Base-by-base conservation (phyloP, 1,284 basidiomycete species). In the Peniophora sp. region DNA sequence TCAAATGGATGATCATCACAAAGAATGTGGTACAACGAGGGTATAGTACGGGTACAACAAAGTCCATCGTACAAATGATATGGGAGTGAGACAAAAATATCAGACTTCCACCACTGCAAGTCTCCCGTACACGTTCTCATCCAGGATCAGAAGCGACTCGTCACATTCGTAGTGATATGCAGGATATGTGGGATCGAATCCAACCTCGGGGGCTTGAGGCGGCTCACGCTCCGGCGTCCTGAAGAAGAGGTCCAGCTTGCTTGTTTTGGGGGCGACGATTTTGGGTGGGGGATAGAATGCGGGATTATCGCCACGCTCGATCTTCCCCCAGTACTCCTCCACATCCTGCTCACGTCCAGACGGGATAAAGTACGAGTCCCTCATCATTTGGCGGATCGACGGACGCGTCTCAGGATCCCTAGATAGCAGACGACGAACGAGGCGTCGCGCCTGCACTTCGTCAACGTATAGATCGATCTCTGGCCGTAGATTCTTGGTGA, bases 331-430 rank as follows among this genome's bases (percentile, higher is more conserved):
- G 15, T 41, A n/a, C 39, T 22, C 20, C n/a, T 22, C 8, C n/a
- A 41, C 20, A n/a, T 41, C 15, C 8, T 17, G 39, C 6, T 41
- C 39, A n/a, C 15, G 20, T 41, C 20, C 39, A 8, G 39, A 17
- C 15, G n/a, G n/a, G n/a, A 36, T 17, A 23, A 54, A 54, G 22
- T 51, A 54, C 44, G 24, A 34, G 24, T 54, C 52, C 15, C 15
- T 47, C 14, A 36, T 53, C 32, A 54, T 54, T 20, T 54, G 47
- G 14, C 47, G n/a, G 8, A 50, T 43, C 36, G 49, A 18, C 24
- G 17, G 32, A 14, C 53, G 53, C 45, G 47, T 44, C n/a, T 23
- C 14, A 14, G 46, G 37, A 15, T 52, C 37, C 24, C 23, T 10
- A 22, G 54, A 50, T 27, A 47, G 48, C 20, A 54, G 32, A 17